Conservation (phyloP, 495 filamentous ascomycete genomes). For the Trichocladium antarcticum region DNA sequence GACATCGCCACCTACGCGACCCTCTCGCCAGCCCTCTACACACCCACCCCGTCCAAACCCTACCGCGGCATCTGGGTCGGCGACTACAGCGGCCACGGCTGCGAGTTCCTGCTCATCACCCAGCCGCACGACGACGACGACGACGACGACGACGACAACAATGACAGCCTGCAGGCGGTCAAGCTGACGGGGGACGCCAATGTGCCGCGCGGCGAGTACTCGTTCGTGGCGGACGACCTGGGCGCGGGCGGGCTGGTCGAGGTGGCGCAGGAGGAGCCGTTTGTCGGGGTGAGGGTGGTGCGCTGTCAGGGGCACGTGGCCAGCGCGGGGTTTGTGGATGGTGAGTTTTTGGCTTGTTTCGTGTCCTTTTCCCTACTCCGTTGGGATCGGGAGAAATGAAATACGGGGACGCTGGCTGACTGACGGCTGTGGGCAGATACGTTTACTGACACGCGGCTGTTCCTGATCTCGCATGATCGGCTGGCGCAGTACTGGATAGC, state of each 20-base stretch:
- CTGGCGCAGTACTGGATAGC: constrained; percentile 75
- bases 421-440: constrained; percentile 39
- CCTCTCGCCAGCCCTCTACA: constrained; percentile 58
- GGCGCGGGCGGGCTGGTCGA: constrained; percentile 45
- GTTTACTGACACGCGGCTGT: constrained; percentile 62
- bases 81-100: constrained; percentile 78
- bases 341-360: constrained; percentile 37
- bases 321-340: constrained; percentile 51
- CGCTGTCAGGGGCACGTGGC: constrained; percentile 69
- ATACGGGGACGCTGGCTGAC: not conserved
- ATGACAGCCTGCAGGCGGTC: constrained; percentile 60
- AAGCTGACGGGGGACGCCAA: constrained; percentile 89
- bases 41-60: constrained; percentile 65
- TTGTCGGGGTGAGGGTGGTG: constrained; percentile 65
- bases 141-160: constrained; percentile 4
- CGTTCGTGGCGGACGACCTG: constrained; percentile 69
- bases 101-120: constrained; percentile 72
- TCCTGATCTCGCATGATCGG: constrained; percentile 63
- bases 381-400: not conserved
- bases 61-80: constrained; percentile 87
- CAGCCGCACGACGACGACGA: constrained; percentile 47
- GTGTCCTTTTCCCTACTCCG: not conserved
- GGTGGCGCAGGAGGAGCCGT: constrained; percentile 48
- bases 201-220: constrained; percentile 72
- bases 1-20: constrained; percentile 66